phyloP scores from a whole-genome alignment of 257 asterid species.

The Solanum okadae region DNA sequence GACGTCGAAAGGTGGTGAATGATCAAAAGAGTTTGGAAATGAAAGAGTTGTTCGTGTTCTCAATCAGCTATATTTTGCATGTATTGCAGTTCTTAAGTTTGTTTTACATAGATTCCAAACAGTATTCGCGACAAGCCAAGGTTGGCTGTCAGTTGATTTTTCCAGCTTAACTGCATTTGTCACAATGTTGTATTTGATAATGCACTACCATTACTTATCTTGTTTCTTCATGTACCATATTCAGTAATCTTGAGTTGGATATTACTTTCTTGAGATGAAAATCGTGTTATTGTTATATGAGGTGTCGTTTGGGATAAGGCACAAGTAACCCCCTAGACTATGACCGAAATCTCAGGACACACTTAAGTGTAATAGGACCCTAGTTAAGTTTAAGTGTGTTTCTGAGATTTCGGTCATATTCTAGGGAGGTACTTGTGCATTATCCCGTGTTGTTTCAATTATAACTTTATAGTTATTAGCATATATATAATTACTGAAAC shows the following conservation, averaged over 20 bases:
- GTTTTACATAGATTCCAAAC: conserved; percentile 12
- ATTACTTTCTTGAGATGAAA: background rate
- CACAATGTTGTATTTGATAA: conserved; percentile 19
- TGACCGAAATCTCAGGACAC: too few relatives aligned
- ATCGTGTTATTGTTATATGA: background rate
- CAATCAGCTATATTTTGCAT: conserved; percentile 46
- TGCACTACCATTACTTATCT: background rate
- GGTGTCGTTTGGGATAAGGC: background rate
- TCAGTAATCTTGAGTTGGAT: background rate
- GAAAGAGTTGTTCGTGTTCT: conserved; percentile 48
- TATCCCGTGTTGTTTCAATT: background rate
- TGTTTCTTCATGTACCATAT: background rate
- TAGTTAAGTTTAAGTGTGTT: too few relatives aligned
- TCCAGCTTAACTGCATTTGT: conserved; percentile 49
- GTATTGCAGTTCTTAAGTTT: conserved; percentile 46
- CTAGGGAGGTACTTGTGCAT: too few relatives aligned
- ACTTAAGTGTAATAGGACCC: too few relatives aligned
- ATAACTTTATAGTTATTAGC: background rate
- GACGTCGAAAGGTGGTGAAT: conserved; percentile 46
- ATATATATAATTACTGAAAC: background rate
- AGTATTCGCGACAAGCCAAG: conserved; percentile 23
- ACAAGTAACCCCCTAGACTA: too few relatives aligned
- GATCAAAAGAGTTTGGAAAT: conserved; percentile 56
- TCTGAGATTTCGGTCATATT: too few relatives aligned
- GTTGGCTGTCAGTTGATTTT: conserved; percentile 47